Conservation (phyloP, 345 rosid species). For the Eucalyptus curtisii region DNA sequence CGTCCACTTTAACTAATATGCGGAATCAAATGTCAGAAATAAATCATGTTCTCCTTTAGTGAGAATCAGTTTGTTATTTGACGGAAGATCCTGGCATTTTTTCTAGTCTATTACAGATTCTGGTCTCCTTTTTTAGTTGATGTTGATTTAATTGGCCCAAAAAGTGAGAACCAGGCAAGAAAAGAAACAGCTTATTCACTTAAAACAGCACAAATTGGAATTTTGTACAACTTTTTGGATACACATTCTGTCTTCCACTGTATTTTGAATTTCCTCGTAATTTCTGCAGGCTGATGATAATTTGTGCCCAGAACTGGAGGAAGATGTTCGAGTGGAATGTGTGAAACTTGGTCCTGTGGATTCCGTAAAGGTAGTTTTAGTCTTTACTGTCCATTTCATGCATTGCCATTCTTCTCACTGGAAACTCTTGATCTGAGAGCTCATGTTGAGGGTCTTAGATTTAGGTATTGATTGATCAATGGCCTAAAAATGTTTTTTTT, state of each 20-base stretch:
- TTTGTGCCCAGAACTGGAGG: constrained; percentile 59
- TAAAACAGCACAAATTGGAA: neutral
- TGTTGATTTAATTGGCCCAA: neutral
- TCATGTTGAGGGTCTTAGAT: neutral
- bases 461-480: neutral
- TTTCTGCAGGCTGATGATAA: constrained; percentile 62
- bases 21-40: too few species aligned
- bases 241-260: neutral
- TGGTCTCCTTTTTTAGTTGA: neutral
- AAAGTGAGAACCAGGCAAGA: neutral
- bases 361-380: constrained; percentile 54
- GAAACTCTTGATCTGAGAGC: neutral
- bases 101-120: neutral
- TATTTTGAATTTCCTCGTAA: neutral
- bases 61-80: neutral
- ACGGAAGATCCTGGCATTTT: neutral
- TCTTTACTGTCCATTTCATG: neutral
- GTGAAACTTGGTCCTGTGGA: constrained; percentile 74
- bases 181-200: neutral
- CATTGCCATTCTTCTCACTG: neutral
- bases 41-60: neutral
- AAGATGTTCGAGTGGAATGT: constrained; percentile 82
- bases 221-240: neutral
- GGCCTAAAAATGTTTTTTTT: neutral
- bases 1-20: too few species aligned